phyloP scores from a whole-genome alignment of 306 rosid genomes.

The Vicia villosa region DNA sequence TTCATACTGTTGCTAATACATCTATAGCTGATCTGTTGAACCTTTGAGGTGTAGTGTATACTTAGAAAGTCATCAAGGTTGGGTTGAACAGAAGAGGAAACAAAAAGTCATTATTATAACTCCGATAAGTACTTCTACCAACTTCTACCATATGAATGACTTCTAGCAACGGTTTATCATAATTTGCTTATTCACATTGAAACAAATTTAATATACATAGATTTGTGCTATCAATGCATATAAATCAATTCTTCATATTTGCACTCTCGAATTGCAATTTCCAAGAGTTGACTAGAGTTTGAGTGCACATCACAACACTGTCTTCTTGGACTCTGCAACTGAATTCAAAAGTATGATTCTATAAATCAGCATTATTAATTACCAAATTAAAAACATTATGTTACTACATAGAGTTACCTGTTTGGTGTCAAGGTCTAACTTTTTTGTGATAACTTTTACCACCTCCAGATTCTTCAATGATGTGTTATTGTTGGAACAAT shows the following conservation, averaged over 20 bases:
- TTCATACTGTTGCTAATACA: too few species aligned
- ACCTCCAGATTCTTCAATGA: constrained; percentile 55
- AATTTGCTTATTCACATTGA: too few species aligned
- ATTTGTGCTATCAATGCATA: constrained; percentile 46
- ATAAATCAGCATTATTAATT: constrained; percentile 9
- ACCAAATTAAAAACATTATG: background rate
- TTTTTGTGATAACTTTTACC: constrained; percentile 61
- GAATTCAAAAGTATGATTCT: constrained; percentile 28
- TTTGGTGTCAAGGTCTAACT: constrained; percentile 53
- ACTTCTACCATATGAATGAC: background rate
- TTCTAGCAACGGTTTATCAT: background rate
- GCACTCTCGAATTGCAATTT: constrained; percentile 77
- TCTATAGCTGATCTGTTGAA: background rate
- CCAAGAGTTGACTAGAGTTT: constrained; percentile 44
- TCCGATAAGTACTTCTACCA: background rate
- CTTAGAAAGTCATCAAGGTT: background rate
- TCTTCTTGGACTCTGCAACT: constrained; percentile 75
- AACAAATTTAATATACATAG: background rate
- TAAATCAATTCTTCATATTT: constrained; percentile 59
- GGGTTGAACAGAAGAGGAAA: background rate
- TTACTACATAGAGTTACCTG: constrained; percentile 47
- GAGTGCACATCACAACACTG: constrained; percentile 80
- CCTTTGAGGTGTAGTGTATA: background rate
- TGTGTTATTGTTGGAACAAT: constrained; percentile 51
- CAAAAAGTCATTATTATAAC: background rate